Base-by-base conservation (phyloP, 1,139 yeast species). In the Entelexis paramagnoliae region DNA sequence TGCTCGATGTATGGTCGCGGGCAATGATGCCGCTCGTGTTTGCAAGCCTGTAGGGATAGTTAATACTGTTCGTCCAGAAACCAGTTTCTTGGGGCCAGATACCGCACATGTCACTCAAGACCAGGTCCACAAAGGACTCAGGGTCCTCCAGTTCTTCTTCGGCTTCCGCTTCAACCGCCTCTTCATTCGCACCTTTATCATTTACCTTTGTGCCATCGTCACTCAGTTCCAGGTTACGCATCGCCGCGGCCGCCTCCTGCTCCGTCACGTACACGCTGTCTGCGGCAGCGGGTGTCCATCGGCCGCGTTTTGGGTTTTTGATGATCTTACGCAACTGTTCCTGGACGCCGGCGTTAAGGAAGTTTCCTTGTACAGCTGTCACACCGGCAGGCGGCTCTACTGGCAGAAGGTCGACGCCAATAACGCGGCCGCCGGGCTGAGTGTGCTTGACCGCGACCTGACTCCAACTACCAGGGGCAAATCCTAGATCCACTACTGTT, bases 381-480 rank as follows among this genome's bases (percentile, higher is more conserved):
- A 81, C 85, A 0, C 97, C 96, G 4, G 64, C 62, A 0, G 96
- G 95, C 0, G 97, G 95, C 19, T 75, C 72, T 44, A 81, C 78
- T 9, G 87, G 84, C 24, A 91, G 70, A 29, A 91, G 72, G 67
- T 91, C 98, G 43, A 89, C 82, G 24, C 98, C 98, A 40, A 91
- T 67, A 2, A 91, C 77, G 46, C 77, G 74, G 16, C 96, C 89
- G 22, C 71, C 69, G 3, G 76, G 72, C 16, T 72, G 65, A 13
- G 85, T 76, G 41, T 77, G 68, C 44, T 77, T 79, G 7, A 77
- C 77, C 0, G 95, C 83, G 32, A 84, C 93, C 59, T 81, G 86
- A 13, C 89, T 76, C 98, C 98, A 91, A 34, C 95, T 89, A 0
- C 98, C 98, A 0, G 98, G 98, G 0, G 95, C 95, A 64, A 76